A percentile compares a stretch with the other conserved stretches of the same genome.
phyloP scores from a whole-genome alignment of 1,284 basidiomycete genomes.

The Ganoderma sinense region DNA sequence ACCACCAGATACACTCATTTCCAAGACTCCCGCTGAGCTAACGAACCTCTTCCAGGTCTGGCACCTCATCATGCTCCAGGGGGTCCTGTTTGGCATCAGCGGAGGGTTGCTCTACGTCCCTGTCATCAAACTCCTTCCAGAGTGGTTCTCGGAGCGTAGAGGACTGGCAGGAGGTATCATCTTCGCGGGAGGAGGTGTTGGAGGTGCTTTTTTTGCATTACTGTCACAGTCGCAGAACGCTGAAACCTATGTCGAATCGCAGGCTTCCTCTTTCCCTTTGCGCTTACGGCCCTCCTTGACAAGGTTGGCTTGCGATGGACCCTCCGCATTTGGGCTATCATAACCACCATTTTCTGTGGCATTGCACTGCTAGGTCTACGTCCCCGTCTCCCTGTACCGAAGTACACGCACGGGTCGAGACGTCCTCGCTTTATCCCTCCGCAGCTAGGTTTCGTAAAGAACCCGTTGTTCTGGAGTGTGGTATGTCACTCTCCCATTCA shows the following conservation, averaged over 20 bases:
- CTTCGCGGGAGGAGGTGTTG: conserved; percentile 39
- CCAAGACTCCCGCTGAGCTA: not conserved
- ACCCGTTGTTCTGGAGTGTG: conserved; percentile 36
- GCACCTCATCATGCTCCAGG: conserved; percentile 39
- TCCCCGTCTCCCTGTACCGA: conserved; percentile 36
- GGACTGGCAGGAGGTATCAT: conserved; percentile 41
- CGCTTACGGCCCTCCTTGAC: conserved; percentile 33
- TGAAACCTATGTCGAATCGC: not conserved
- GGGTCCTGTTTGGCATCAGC: conserved; percentile 35
- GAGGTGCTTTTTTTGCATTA: conserved; percentile 26
- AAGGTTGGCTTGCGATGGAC: conserved; percentile 39
- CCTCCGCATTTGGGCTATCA: conserved; percentile 35
- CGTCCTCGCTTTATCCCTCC: conserved; percentile 36
- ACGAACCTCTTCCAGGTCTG: conserved; percentile 27
- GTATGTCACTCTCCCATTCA: conserved; percentile 23
- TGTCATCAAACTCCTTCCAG: conserved; percentile 33
- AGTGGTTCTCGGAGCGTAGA: conserved; percentile 34
- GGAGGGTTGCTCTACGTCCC: conserved; percentile 38
- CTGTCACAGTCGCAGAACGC: not conserved
- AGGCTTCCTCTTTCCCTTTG: conserved; percentile 39
- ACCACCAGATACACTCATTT: too few species aligned
- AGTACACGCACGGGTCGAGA: conserved; percentile 27
- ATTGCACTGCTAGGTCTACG: conserved; percentile 34
- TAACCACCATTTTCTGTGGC: conserved; percentile 30
- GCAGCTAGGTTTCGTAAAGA: conserved; percentile 36